Base-by-base conservation (phyloP, 768 basidiomycete species). In the Phaeotremella skinneri region DNA sequence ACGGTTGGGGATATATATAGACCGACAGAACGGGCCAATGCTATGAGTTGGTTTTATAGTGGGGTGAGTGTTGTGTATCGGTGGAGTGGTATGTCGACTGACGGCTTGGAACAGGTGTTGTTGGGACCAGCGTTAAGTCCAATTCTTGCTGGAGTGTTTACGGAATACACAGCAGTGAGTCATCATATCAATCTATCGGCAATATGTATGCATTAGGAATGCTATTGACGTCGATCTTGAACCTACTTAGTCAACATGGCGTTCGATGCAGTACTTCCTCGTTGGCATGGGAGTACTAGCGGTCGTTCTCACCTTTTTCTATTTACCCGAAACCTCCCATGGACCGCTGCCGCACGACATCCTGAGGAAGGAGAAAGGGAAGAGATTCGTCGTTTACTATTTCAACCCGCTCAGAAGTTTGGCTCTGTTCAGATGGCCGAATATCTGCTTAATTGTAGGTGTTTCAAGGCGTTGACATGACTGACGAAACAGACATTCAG, bases 1-100 rank as follows among this genome's bases (percentile, higher is more conserved):
- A 78, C 80, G 2, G 72, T 79, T 20, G 78, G 77, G 3, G 78
- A 79, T 64, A 72, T 78, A 47, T 75, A 48, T 47, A 32, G 50
- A 41, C 74, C 74, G 2, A 72, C 72, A 0, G 74, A 75, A 30
- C 29, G 74, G 55, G 69, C 64, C 26, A 64, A 57, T 41, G 74
- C 68, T 29, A 75, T 75, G 72, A 62, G 66, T 16, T 63, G 59
- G 43, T 73, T 65, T 55, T 73, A 73, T 48, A 55, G 29, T 21
- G 70, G 72, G 29, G 72, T 72, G 29, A 61, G 70, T 69, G 21
- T 25, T 54, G 25, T 47, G 16, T 25, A 58, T 47, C 39, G 6
- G 20, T 31, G 30, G 16, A n/a, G 6, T 16, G 17, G 2, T 26
- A n/a, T 23, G n/a, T 20, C 25, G 23, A n/a, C 14, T 13, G 26